These are phyloP conservation scores for Vitis amurensis DNA, from an alignment of 164 flowering plant species.

Conservation along the genomic window DNA sequence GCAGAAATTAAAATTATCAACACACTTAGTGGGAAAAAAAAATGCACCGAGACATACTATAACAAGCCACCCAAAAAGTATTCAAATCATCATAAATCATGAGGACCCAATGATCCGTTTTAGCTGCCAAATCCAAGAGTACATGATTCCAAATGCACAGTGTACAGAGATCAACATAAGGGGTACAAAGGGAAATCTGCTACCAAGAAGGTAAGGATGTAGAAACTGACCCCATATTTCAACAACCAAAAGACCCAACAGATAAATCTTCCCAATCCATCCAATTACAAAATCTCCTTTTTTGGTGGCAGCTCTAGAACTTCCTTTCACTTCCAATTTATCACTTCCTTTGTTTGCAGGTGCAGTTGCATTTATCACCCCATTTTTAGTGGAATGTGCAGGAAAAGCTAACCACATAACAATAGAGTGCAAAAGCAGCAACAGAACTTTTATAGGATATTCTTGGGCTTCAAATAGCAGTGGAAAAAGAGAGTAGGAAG, in stretches of 20 bases:
- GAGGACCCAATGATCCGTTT: conserved; percentile 34
- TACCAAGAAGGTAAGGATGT: conserved; percentile 68
- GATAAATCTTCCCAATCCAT: conserved; percentile 55
- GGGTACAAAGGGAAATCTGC: conserved; percentile 75
- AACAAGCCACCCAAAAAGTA: neutral
- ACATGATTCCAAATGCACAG: conserved; percentile 69
- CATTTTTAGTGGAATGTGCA: conserved; percentile 27
- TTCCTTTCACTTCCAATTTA: conserved; percentile 10
- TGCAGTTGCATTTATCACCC: conserved; percentile 3
- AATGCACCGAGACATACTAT: too few species aligned
- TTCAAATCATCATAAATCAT: conserved; percentile 10
- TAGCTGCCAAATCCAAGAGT: conserved; percentile 92
- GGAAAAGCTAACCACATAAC: conserved; percentile 70
- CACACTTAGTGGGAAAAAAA: neutral
- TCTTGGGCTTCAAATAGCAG: conserved; percentile 89
- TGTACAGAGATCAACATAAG: conserved; percentile 74
- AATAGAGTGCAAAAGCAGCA: conserved; percentile 59
- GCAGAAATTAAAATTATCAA: neutral
- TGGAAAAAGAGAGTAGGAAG: conserved; percentile 90
- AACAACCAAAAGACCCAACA: conserved; percentile 62
- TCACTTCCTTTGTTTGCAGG: conserved; percentile 18
- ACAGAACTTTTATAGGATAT: conserved; percentile 78
- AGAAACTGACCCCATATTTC: conserved; percentile 83
- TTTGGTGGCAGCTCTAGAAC: neutral
- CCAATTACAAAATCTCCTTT: conserved; percentile 37